A percentile compares a stretch with the other conserved stretches of the same genome.
Conservation (phyloP, 2,329 filamentous ascomycete genomes). For the Blumeria graminis region DNA sequence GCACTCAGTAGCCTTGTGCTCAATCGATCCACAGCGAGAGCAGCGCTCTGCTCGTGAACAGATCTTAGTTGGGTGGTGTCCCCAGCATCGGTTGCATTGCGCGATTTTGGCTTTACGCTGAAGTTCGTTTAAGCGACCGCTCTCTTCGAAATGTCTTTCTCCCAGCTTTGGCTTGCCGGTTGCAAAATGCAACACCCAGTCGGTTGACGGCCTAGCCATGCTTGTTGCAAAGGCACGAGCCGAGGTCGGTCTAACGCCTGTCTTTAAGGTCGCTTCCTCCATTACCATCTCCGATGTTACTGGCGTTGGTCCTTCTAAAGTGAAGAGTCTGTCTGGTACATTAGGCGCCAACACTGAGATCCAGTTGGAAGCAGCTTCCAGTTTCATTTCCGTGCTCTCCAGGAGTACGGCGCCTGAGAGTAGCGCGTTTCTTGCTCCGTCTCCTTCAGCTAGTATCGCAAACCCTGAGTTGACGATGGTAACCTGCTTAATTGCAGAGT, state of each 20-base stretch:
- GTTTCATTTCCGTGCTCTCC: background rate
- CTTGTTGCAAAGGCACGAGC: background rate
- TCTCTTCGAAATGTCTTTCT: background rate
- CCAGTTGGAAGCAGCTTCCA: background rate
- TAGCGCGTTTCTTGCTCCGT: background rate
- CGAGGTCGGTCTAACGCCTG: background rate
- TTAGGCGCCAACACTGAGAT: background rate
- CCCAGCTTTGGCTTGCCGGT: background rate
- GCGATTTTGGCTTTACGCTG: background rate
- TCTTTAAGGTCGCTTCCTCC: background rate
- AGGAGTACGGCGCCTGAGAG: background rate
- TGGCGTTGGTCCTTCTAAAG: background rate
- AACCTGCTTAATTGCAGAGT: background rate
- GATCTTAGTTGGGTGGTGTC: background rate
- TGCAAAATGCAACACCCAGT: background rate
- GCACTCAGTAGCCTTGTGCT: background rate
- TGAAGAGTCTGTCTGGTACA: background rate
- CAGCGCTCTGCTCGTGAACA: background rate
- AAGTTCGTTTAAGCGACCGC: background rate
- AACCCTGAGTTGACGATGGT: background rate
- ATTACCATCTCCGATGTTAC: background rate
- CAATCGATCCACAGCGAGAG: background rate
- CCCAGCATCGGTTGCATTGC: background rate
- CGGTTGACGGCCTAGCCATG: background rate
- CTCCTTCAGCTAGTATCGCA: background rate